These are phyloP conservation scores for Zasmidium citrigriseum DNA, from an alignment of 2,329 filamentous ascomycete genomes.

Conservation along the genomic window DNA sequence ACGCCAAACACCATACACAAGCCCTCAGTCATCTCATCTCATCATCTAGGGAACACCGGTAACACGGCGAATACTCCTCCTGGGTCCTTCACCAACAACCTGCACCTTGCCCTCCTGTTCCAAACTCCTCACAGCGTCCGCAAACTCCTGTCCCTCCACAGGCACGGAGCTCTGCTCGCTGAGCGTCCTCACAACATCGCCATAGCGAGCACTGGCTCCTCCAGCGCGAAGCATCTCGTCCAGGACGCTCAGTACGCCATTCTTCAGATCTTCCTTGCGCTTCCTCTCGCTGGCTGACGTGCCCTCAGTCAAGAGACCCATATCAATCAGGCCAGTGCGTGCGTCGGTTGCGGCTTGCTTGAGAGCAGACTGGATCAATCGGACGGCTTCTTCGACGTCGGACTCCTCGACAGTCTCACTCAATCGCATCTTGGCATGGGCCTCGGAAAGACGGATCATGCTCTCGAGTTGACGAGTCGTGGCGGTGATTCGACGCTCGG, in stretches of 20 bases:
- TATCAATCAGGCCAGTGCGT: conserved; percentile 89
- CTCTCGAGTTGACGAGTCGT: conserved; percentile 95
- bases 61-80: conserved; percentile 78
- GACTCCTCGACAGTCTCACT: conserved; percentile 70
- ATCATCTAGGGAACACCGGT: conserved; percentile 49
- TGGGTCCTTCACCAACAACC: conserved; percentile 79
- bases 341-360: conserved; percentile 97
- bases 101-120: conserved; percentile 84
- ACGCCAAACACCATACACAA: background rate
- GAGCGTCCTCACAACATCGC: conserved; percentile 74
- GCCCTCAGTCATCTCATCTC: background rate
- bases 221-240: conserved; percentile 72
- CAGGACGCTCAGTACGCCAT: conserved; percentile 69
- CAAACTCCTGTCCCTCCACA: conserved; percentile 78
- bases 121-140: conserved; percentile 74
- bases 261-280: conserved; percentile 80
- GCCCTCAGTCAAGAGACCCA: conserved; percentile 94
- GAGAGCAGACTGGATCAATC: conserved; percentile 88
- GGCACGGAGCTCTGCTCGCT: conserved; percentile 68
- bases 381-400: conserved; percentile 88
- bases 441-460: conserved; percentile 96
- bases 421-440: conserved; percentile 96
- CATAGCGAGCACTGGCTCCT: conserved; percentile 70
- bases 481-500: conserved; percentile 95
- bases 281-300: conserved; percentile 84